Base-by-base conservation (phyloP, 176 grass and related monocot genomes). In the Aegilops umbellulata region DNA sequence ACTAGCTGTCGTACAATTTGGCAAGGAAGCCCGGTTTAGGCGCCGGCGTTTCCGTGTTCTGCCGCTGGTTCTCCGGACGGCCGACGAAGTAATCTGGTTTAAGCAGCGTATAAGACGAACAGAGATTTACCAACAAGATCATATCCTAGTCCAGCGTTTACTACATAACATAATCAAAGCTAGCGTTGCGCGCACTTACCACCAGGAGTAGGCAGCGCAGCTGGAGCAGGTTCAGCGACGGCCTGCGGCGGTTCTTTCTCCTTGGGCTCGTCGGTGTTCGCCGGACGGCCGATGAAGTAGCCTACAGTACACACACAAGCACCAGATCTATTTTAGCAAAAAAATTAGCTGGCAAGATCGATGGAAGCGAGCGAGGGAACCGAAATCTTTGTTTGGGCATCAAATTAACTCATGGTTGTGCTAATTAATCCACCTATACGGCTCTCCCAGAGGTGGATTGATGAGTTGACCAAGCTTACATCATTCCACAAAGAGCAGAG, bases 41-140 rank as follows among this genome's bases (percentile, higher is more conserved):
- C 31, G 7, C 0, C 12, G 34, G 17, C 8, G 46, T 0, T 8
- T 6, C 3, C 1, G 15, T 5, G 1, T 3, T 3, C 63, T 20
- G 25, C 63, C 26, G 4, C 2, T 26, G 72, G 64, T 20, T 70
- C 0, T 0, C 6, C 36, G 86, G 86, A 9, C 63, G 80, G 7
- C 86, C 86, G 2, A 78, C 14, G 72, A 88, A 88, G 73, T 83
- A 88, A 60, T 20, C 86, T 88, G 34, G 7, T 69, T 25, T 22
- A 7, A 65, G 39, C 1, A 60, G 11, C 41, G n/a, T n/a, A 4
- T 1, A 17, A 24, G 16, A 69, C 8, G 1, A 1, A 11, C 8
- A 61, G 20, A 69, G 13, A 25, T 26, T 76, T 77, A 23, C n/a
- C 8, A 23, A 4, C 60, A 46, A 76, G 32, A n/a, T 19, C 44